Base-by-base conservation (phyloP, 2,329 filamentous ascomycete genomes). In the Neoarthrinium moseri region DNA sequence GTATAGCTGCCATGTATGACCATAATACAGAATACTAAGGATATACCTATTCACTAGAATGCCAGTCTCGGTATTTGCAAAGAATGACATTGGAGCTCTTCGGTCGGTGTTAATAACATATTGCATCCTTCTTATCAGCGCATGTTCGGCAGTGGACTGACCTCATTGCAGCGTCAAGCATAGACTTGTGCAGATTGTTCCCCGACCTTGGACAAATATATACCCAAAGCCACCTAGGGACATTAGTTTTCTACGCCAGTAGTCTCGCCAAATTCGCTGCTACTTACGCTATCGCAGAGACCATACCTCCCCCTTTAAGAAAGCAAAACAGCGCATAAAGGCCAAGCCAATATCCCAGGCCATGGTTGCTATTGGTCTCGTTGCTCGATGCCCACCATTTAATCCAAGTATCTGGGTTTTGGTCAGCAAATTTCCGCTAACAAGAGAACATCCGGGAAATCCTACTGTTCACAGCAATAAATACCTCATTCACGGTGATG, bases 61-160 rank as follows among this genome's bases (percentile, higher is more conserved):
- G 18, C 47, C 47, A 23, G 37, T 49, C 20, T 49, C 47, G 15
- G 47, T 55, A 23, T 53, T 51, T 18, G 51, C 48, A 21, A 55
- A 46, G 22, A 55, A 55, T 5, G 49, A 47, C 45, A 55, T 47
- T 27, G 53, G 53, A 17, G 53, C 53, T 26, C 44, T 50, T 18
- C 21, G 10, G 7, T 36, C 29, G n/a, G n/a, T n/a, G n/a, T n/a
- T n/a, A n/a, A n/a, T n/a, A n/a, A n/a, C n/a, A n/a, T n/a, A n/a
- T n/a, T n/a, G n/a, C n/a, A n/a, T n/a, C n/a, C n/a, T n/a, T n/a
- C n/a, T n/a, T n/a, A n/a, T n/a, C n/a, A n/a, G n/a, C n/a, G n/a
- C n/a, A n/a, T n/a, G n/a, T n/a, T n/a, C n/a, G n/a, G n/a, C 20
- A 27, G 39, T 27, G 39, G 33, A 32, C 39, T 43, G 32, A 43